phyloP scores from a whole-genome alignment of 345 rosid genomes.

The Aquilaria malaccensis region DNA sequence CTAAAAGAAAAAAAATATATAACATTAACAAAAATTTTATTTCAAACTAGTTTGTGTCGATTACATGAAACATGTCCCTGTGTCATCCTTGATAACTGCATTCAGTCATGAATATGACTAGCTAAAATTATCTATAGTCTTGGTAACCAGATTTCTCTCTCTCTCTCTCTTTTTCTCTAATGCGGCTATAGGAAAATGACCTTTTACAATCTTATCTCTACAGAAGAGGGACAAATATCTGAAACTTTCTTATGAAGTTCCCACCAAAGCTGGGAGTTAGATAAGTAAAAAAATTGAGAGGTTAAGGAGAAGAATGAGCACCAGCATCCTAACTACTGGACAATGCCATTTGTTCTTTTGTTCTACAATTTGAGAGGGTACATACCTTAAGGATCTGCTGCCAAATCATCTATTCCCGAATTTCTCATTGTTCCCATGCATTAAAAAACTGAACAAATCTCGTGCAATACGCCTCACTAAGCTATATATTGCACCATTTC shows the following conservation, averaged over 20 bases:
- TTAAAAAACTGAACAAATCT: not conserved
- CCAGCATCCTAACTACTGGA: conserved; percentile 11
- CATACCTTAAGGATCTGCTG: not conserved
- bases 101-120: not conserved
- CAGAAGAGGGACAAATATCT: too few relatives aligned
- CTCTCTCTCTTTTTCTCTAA: too few relatives aligned
- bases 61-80: too few relatives aligned
- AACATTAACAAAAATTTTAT: too few relatives aligned
- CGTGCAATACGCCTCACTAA: not conserved
- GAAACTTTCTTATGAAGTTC: not conserved
- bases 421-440: not conserved
- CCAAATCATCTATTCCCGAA: not conserved
- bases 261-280: conserved; percentile 13
- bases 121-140: conserved; percentile 3
- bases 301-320: not conserved
- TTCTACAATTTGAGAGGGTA: conserved; percentile 13
- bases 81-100: too few relatives aligned
- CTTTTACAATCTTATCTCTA: too few relatives aligned
- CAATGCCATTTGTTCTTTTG: conserved; percentile 6
- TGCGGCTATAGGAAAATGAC: too few relatives aligned
- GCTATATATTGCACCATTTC: conserved; percentile 8
- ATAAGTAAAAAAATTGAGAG: conserved; percentile 3
- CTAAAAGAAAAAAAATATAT: too few relatives aligned
- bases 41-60: too few relatives aligned
- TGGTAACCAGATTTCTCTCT: too few relatives aligned